phyloP scores from a whole-genome alignment of 2,329 filamentous ascomycete genomes.

The Aspergillus cejpii region DNA sequence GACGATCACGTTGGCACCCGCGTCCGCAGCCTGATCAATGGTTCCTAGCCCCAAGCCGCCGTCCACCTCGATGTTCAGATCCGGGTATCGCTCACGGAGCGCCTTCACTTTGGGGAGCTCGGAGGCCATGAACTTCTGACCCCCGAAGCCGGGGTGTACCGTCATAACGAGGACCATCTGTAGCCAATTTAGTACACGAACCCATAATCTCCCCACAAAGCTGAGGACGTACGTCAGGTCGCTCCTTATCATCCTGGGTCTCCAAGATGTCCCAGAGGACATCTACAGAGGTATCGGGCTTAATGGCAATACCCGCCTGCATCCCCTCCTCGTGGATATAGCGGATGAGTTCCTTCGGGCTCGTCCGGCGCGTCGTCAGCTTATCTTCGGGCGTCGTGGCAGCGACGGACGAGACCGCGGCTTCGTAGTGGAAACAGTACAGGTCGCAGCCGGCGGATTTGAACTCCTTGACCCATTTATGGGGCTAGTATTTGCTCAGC shows the following conservation, averaged over 20 bases:
- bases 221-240: conserved; percentile 81
- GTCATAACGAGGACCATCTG: conserved; percentile 99
- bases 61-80: conserved; percentile 95
- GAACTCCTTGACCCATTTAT: conserved; percentile 97
- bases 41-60: conserved; percentile 82
- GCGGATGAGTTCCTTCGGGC: conserved; percentile 72
- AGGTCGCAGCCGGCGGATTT: conserved; percentile 89
- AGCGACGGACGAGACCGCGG: conserved; percentile 73
- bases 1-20: conserved; percentile 96
- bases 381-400: conserved; percentile 69
- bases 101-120: conserved; percentile 90
- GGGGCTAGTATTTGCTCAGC: conserved; percentile 57
- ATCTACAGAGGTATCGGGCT: conserved; percentile 83
- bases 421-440: conserved; percentile 99
- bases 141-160: conserved; percentile 92
- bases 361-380: conserved; percentile 63
- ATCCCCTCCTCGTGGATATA: conserved; percentile 87
- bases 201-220: not conserved
- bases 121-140: conserved; percentile 96
- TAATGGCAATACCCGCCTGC: conserved; percentile 90
- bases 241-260: conserved; percentile 62
- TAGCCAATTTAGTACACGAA: conserved; percentile 5
- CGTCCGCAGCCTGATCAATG: conserved; percentile 88
- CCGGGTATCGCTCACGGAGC: conserved; percentile 74
- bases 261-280: conserved; percentile 89